Base-by-base conservation (phyloP, 1,139 yeast genomes). In the Insectozyma bohioensis region DNA sequence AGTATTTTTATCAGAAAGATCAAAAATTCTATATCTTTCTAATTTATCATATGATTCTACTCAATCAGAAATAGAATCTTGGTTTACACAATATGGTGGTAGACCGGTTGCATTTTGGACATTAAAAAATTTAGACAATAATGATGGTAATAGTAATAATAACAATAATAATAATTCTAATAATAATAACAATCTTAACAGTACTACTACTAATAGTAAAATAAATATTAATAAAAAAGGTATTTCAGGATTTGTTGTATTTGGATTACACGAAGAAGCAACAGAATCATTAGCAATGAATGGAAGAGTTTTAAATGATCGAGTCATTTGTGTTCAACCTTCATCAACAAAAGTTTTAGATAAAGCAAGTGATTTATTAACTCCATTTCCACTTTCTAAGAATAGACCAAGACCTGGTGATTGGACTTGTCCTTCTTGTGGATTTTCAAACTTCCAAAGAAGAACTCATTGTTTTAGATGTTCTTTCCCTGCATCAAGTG, bases 391-490 rank as follows among this genome's bases (percentile, higher is more conserved):
- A 10, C 81, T 88, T 16, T 80, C 86, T 31, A 88, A 88, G 50
- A 88, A 88, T 56, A 74, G 95, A 47, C 95, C 96, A 15, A 72
- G 97, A 51, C 97, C 97, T 0, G 97, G 97, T 15, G 97, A 90
- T 54, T 90, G 97, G 97, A 85, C 86, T 6, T 90, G 97, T 60
- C 95, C 96, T 12, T 81, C 92, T 5, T 90, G 97, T 66, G 96
- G 97, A 1, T 90, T 90, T 53, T 85, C 95, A 23, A 90, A 90
- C 54, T 90, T 90, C 61, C 97, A 90, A 60, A 77, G 97, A 50
- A 75, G 97, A 58, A 85, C 95, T 2, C 95, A 95, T 4, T 90
- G 97, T 59, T 87, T 88, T 66, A 72, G 97, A 44, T 90, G 97
- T 54, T 81, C 92, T 2, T 87, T 84, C 61, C 95, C 96, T 3